Evolutionary conservation across 805 yeast genomes (phyloP).

Genomic region (Zygosaccharomyces siamensis): DNA sequence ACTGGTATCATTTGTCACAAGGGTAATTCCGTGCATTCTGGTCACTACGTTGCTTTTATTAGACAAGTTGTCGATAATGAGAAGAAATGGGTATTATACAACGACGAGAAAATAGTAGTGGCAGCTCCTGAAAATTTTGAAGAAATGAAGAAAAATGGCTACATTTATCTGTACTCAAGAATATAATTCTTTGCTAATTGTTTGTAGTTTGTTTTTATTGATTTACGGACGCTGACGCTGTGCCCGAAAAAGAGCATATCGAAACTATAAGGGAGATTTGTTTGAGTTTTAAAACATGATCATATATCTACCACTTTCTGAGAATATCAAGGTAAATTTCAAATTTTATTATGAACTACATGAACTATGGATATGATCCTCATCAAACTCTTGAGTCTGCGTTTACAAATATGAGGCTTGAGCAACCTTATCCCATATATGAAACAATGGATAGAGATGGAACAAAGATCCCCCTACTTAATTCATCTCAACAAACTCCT

Average conservation of each 20-base stretch:
- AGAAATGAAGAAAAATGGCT: slow-evolving; percentile 46
- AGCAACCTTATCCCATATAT: slow-evolving; percentile 4
- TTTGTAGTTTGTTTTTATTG: neutral
- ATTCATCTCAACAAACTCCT: slow-evolving; percentile 4
- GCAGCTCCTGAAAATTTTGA: slow-evolving; percentile 42
- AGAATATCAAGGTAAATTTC: neutral
- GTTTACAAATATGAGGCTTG: slow-evolving; percentile 10
- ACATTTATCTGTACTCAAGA: slow-evolving; percentile 38
- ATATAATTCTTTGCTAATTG: neutral
- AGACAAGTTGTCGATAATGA: slow-evolving; percentile 39
- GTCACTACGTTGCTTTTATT: slow-evolving; percentile 83
- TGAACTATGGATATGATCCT: slow-evolving; percentile 15
- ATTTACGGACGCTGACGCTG: slow-evolving; percentile 4
- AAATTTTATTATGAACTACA: slow-evolving; percentile 13
- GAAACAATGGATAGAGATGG: slow-evolving; percentile 3
- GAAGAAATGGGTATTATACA: slow-evolving; percentile 68
- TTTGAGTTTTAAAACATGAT: slow-evolving; percentile 4
- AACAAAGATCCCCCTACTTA: slow-evolving; percentile 2
- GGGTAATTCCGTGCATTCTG: slow-evolving; percentile 85
- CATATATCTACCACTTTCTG: neutral
- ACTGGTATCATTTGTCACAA: slow-evolving; percentile 79
- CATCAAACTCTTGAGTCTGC: slow-evolving; percentile 12
- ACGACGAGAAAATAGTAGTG: slow-evolving; percentile 81
- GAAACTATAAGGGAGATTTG: slow-evolving; percentile 2
- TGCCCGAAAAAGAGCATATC: neutral